Evolutionary conservation across 805 yeast genomes (phyloP).

Genomic region (Yueomyces sinensis): DNA sequence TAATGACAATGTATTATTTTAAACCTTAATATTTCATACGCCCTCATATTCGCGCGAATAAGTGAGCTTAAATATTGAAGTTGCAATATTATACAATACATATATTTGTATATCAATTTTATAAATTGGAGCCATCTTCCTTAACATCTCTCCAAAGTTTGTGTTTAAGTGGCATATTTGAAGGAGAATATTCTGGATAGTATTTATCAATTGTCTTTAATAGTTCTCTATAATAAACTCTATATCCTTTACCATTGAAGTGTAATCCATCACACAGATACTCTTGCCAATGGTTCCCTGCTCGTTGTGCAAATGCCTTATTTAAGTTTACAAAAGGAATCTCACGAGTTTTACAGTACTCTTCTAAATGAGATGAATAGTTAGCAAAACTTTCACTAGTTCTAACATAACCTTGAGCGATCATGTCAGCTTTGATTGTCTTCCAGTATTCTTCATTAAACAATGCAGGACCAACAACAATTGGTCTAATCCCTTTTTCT

Average conservation of each 20-base stretch:
- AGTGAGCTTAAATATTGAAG: no score
- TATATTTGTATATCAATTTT: no score
- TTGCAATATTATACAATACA: no score
- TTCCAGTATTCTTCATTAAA: slow-evolving; percentile 36
- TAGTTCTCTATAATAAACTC: slow-evolving; percentile 33
- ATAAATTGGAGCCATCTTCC: slow-evolving; percentile 13
- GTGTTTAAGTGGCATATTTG: slow-evolving; percentile 24
- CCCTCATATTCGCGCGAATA: no score
- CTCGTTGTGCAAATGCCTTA: slow-evolving; percentile 27
- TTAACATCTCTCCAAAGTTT: slow-evolving; percentile 30
- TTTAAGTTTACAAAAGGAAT: slow-evolving; percentile 51
- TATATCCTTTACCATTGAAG: slow-evolving; percentile 41
- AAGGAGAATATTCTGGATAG: slow-evolving; percentile 39
- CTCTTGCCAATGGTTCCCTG: slow-evolving; percentile 28
- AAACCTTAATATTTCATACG: no score
- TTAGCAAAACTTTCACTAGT: slow-evolving; percentile 29
- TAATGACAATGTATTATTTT: no score
- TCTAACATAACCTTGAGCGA: slow-evolving; percentile 31
- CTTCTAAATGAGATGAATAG: slow-evolving; percentile 39
- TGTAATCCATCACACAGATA: slow-evolving; percentile 47
- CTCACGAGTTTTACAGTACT: slow-evolving; percentile 29
- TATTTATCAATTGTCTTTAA: slow-evolving; percentile 23
- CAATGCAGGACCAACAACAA: slow-evolving; percentile 52
- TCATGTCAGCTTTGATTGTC: slow-evolving; percentile 19
- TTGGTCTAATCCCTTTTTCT: slow-evolving; percentile 32